Conservation (phyloP, 371 early-diverging fungal species). For the Phascolomyces articulosus region DNA sequence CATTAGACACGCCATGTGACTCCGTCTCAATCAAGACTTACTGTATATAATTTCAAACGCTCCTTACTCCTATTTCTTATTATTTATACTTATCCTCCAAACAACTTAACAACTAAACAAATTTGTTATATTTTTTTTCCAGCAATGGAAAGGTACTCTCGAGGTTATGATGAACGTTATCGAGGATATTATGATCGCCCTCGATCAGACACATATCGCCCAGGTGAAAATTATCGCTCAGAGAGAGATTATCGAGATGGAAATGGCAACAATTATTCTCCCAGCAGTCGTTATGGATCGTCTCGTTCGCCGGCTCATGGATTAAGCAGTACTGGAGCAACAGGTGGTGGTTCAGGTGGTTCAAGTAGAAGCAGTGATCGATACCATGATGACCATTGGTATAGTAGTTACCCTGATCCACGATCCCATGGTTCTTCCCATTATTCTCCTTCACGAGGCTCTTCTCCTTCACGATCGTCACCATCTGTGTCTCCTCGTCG, state of each 20-base stretch:
- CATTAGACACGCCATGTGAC: too few species aligned
- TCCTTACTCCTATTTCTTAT: too few species aligned
- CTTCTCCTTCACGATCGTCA: conserved; percentile 37
- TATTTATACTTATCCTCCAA: too few species aligned
- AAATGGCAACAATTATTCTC: conserved; percentile 24
- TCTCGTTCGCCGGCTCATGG: conserved; percentile 13
- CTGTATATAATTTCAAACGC: too few species aligned
- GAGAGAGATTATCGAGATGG: conserved; percentile 43
- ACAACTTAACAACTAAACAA: too few species aligned
- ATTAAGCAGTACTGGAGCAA: not conserved
- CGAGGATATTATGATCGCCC: conserved; percentile 46
- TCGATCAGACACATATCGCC: conserved; percentile 47
- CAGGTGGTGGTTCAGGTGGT: not conserved
- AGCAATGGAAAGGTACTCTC: conserved; percentile 30
- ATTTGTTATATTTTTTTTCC: not conserved
- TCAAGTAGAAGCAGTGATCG: conserved; percentile 8
- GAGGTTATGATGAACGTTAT: conserved; percentile 51
- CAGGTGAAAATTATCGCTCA: conserved; percentile 46
- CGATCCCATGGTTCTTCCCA: conserved; percentile 19
- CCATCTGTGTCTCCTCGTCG: conserved; percentile 35
- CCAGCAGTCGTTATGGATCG: conserved; percentile 9
- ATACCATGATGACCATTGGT: conserved; percentile 13
- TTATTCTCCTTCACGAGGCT: conserved; percentile 23
- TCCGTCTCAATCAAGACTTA: too few species aligned
- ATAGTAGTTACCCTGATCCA: conserved; percentile 24